Base-by-base conservation (phyloP, 345 rosid genomes). In the Lepidium didymum region DNA sequence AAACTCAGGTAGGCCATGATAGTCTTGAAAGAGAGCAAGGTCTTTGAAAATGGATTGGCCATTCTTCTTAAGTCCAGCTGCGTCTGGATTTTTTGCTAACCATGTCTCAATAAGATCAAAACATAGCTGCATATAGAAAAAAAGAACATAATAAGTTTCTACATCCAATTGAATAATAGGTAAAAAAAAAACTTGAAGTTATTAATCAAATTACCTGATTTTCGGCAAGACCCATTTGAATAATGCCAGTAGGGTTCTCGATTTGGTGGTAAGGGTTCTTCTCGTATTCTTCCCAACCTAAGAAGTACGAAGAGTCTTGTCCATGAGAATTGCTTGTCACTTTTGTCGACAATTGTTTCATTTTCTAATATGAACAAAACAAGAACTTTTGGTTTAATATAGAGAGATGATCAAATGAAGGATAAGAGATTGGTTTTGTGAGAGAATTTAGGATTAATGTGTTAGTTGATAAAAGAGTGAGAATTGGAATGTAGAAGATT, bases 161-260 rank as follows among this genome's bases (percentile, higher is more conserved):
- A 2, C 3, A 64, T 16, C 33, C 21, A 31, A 1, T 37, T 47
- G 18, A 50, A 31, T 1, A 10, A 13, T 1, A 25, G 4, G 29
- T 56, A 4, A 10, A 68, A 57, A 4, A 10, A 68, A 57, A 27
- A 23, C 7, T 29, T 2, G 23, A 50, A 69, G 23, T 37, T 69
- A 8, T 19, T 19, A 19, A 19, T 38, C 1, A 12, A 50, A 3
- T 38, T 38, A 82, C 91, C 80, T 85, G 91, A 73, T 88, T 88
- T 64, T 88, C 95, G 23, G 95, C 95, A 56, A 88, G 86, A 64
- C 95, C 91, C 91, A 88, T 86, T 70, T 86, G 91, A 50, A 88
- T 84, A 64, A 88, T 86, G 42, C 95, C 91, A 18, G 53, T 43
- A 7, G 91, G 89, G 66, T 88, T 86, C 64, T 79, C 79, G 56